Evolutionary conservation across 2,329 filamentous ascomycete genomes (phyloP).

Genomic region (Gnomoniopsis sp.): DNA sequence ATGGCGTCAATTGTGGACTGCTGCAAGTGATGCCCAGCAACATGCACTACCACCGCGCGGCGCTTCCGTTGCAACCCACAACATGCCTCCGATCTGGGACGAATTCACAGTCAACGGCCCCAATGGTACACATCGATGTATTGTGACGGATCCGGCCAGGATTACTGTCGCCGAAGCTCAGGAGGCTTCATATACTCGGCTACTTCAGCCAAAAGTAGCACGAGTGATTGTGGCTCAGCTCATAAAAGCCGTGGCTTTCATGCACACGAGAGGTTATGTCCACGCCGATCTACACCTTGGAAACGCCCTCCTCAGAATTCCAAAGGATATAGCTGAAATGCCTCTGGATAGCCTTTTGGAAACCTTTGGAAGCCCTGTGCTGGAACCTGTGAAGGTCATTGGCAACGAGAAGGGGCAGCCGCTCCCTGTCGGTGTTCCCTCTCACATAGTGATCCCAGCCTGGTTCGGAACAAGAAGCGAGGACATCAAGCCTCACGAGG

Average conservation of each 20-base stretch:
- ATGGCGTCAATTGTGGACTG: not conserved
- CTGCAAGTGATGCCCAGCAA: not conserved
- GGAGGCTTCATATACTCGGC: constrained; percentile 5
- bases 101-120: not conserved
- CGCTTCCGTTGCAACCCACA: not conserved
- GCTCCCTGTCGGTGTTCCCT: not conserved
- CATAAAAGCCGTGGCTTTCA: constrained; percentile 4
- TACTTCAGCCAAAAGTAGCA: not conserved
- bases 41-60: not conserved
- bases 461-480: constrained; percentile 4
- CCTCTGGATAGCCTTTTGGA: not conserved
- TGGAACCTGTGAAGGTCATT: not conserved
- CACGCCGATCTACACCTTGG: constrained; percentile 4
- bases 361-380: not conserved
- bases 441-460: not conserved
- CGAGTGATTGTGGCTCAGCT: constrained; percentile 3
- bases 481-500: not conserved
- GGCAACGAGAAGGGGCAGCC: not conserved
- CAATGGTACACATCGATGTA: constrained; percentile 3
- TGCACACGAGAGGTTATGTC: constrained; percentile 4
- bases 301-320: constrained; percentile 1
- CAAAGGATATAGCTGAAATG: not conserved
- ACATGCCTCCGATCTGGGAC: constrained; percentile 1
- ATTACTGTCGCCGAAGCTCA: constrained; percentile 2
- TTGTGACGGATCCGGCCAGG: not conserved